These are phyloP conservation scores for Aspergillus panamensis DNA, from an alignment of 495 filamentous ascomycete species.

Conservation along the genomic window DNA sequence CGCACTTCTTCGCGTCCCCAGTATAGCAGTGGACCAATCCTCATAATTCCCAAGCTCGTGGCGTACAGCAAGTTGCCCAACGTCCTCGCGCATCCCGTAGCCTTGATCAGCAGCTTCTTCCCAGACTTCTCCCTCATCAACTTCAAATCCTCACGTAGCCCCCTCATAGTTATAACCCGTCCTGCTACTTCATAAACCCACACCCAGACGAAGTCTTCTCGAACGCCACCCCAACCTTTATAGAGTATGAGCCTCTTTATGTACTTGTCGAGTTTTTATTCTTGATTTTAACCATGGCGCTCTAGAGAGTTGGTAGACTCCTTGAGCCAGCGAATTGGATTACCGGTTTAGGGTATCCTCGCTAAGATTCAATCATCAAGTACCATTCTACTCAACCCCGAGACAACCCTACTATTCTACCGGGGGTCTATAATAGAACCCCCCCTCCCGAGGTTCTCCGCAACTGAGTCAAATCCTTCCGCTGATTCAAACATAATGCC, in stretches of 20 bases:
- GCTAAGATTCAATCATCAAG: no score
- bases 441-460: no score
- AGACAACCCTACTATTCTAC: no score
- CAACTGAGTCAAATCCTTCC: no score
- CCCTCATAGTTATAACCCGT: constrained; percentile 51
- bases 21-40: constrained; percentile 55
- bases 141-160: constrained; percentile 48
- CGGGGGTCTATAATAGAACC: no score
- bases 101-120: constrained; percentile 51
- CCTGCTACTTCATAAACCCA: constrained; percentile 52
- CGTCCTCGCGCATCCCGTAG: constrained; percentile 50
- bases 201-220: constrained; percentile 58
- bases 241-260: constrained; percentile 11
- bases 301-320: no score
- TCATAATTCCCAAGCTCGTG: constrained; percentile 33
- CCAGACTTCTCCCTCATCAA: constrained; percentile 50
- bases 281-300: no score
- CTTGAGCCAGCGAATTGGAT: no score
- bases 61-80: constrained; percentile 36
- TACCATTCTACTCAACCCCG: no score
- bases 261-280: no score
- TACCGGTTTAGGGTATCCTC: no score
- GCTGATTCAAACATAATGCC: no score
- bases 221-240: constrained; percentile 45
- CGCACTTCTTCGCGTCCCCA: constrained; percentile 47